phyloP scores from a whole-genome alignment of 495 filamentous ascomycete species.

The Xylaria palmicola region DNA sequence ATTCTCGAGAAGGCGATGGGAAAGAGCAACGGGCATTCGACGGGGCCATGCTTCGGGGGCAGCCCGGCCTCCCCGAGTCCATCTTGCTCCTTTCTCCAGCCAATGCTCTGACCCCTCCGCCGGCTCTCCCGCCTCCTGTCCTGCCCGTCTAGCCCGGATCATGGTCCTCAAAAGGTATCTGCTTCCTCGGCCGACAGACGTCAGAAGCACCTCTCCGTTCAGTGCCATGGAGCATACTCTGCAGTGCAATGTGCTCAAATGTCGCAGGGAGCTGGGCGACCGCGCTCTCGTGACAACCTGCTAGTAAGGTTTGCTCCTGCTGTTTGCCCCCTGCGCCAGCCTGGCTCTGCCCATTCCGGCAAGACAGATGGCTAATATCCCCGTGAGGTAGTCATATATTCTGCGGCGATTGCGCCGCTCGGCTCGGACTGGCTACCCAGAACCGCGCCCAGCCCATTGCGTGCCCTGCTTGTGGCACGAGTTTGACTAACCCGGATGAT shows the following conservation, averaged over 20 bases:
- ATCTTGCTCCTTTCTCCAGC: neutral
- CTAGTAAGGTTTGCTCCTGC: slow-evolving; percentile 54
- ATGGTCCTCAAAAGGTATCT: slow-evolving; percentile 12
- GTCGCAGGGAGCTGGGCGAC: slow-evolving; percentile 68
- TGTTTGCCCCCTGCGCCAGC: neutral
- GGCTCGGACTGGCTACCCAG: slow-evolving; percentile 61
- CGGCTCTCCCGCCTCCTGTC: neutral
- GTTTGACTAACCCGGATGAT: slow-evolving; percentile 73
- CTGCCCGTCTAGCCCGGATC: neutral
- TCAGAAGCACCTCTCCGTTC: neutral
- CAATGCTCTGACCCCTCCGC: neutral
- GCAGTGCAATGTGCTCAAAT: slow-evolving; percentile 81
- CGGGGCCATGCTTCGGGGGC: too few species aligned
- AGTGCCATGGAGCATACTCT: slow-evolving; percentile 67
- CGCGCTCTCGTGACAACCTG: slow-evolving; percentile 89
- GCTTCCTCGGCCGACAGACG: slow-evolving; percentile 5
- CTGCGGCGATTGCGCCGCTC: slow-evolving; percentile 73
- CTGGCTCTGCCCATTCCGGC: too few species aligned
- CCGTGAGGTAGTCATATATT: slow-evolving; percentile 72
- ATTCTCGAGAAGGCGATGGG: neutral
- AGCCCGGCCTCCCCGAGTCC: too few species aligned
- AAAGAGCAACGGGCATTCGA: neutral
- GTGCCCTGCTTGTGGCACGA: slow-evolving; percentile 81
- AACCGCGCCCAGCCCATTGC: slow-evolving; percentile 50
- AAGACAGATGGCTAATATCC: neutral